These are phyloP conservation scores for Nyssa sinensis DNA, from an alignment of 148 eudicot genomes.

Conservation along the genomic window DNA sequence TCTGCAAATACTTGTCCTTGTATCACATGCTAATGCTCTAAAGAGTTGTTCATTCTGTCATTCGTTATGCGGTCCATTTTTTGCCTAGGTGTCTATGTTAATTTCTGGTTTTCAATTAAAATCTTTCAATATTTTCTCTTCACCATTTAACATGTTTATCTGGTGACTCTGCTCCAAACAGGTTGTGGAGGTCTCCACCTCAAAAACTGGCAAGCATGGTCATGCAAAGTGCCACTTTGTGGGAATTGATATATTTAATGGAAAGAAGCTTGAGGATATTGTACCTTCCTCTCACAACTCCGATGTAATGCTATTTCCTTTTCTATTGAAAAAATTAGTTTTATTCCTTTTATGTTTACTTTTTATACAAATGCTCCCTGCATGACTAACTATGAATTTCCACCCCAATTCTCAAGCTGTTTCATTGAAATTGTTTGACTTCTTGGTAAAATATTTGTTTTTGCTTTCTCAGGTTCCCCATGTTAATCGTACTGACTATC, in stretches of 20 bases:
- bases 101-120: background rate
- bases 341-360: background rate
- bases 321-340: background rate
- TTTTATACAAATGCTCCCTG: background rate
- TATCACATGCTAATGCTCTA: no score
- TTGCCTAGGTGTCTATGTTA: background rate
- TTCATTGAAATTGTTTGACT: background rate
- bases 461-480: slow-evolving; percentile 45
- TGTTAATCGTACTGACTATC: slow-evolving; percentile 60
- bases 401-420: background rate
- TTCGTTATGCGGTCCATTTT: no score
- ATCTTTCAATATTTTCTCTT: background rate
- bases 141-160: background rate
- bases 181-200: slow-evolving; percentile 78
- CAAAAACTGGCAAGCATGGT: slow-evolving; percentile 69
- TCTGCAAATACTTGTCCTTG: background rate
- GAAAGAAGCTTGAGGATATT: slow-evolving; percentile 60
- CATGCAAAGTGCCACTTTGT: slow-evolving; percentile 71
- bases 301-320: slow-evolving; percentile 28
- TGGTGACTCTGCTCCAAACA: slow-evolving; percentile 14
- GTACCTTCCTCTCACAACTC: slow-evolving; percentile 52
- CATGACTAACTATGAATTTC: background rate
- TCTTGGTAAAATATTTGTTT: background rate
- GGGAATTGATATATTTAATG: slow-evolving; percentile 53
- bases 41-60: no score